Evolutionary conservation across 2,329 filamentous ascomycete genomes (phyloP).

Genomic region (Fusarium floridanum): DNA sequence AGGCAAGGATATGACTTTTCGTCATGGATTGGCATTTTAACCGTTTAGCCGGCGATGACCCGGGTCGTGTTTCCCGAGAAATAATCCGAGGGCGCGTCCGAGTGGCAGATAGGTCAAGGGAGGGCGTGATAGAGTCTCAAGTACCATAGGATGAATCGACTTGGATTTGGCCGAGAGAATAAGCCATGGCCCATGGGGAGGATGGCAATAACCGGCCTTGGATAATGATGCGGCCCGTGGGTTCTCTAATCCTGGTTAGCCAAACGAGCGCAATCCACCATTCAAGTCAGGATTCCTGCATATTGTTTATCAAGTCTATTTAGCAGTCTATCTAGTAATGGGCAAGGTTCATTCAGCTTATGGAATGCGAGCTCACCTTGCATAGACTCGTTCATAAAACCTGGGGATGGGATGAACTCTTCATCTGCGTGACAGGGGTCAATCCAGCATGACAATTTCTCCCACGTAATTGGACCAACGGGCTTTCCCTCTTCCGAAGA

Average conservation of each 20-base stretch:
- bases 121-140: not conserved
- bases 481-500: not conserved
- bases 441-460: not conserved
- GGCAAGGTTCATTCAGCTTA: not conserved
- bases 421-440: not conserved
- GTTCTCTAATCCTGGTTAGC: not conserved
- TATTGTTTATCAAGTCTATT: not conserved
- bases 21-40: not conserved
- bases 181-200: not conserved
- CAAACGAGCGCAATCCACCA: not conserved
- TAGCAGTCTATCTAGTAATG: too few relatives aligned
- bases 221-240: not conserved
- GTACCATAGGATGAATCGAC: not conserved
- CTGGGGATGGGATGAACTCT: not conserved
- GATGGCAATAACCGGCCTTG: not conserved
- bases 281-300: not conserved
- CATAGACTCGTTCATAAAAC: not conserved
- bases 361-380: not conserved
- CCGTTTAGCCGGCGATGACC: constrained; percentile 4
- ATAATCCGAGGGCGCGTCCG: not conserved
- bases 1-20: not conserved
- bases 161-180: not conserved
- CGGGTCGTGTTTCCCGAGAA: not conserved
- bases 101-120: not conserved
- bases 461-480: not conserved